Base-by-base conservation (phyloP, 352 stramenopile genomes). In the Globisporangium takayamanum region DNA sequence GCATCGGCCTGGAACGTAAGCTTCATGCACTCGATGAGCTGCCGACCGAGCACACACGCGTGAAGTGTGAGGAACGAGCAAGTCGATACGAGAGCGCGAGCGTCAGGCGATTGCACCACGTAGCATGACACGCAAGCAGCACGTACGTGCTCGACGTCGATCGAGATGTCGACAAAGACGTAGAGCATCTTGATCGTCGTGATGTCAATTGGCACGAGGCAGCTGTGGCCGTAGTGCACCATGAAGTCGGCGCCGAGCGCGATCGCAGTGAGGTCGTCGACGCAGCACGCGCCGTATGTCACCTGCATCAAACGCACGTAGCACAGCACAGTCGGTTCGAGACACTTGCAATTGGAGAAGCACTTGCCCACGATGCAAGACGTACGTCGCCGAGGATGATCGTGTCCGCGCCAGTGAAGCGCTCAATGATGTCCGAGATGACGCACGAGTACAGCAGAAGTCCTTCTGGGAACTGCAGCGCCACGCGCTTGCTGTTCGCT, bases 201-300 rank as follows among this genome's bases (percentile, higher is more conserved):
- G 39, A 96, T 77, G 49, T 97, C 93, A 51, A 99, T 95, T 0
- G 97, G 97, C 25, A 99, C 97, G 18, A 99, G 79, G 70, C 97
- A 99, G 42, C 88, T 98, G 73, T 99, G 97, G 42, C 98, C 98
- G 66, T 99, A 99, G 70, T 99, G 98, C n/a, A 99, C 89, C 71
- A 99, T 89, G 25, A 99, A 94, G 69, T 99, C 91, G 16, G 91
- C 96, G 2, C 94, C 97, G 3, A 99, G 75, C 0, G 94, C 91
- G 33, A 97, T 84, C 11, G 97, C 97, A 18, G 90, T 98, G 53
- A 99, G 81, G 66, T 99, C 98, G 66, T 99, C 98, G 22, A 99
- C 94, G 64, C 98, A 99, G 67, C 98, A 99, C n/a, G 98, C 97
- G 28, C 98, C 98, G 55, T 99, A 99, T 2, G 97, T 99, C 22